Base-by-base conservation (phyloP, 2,329 filamentous ascomycete species). In the Macrophomina phaseolina region DNA sequence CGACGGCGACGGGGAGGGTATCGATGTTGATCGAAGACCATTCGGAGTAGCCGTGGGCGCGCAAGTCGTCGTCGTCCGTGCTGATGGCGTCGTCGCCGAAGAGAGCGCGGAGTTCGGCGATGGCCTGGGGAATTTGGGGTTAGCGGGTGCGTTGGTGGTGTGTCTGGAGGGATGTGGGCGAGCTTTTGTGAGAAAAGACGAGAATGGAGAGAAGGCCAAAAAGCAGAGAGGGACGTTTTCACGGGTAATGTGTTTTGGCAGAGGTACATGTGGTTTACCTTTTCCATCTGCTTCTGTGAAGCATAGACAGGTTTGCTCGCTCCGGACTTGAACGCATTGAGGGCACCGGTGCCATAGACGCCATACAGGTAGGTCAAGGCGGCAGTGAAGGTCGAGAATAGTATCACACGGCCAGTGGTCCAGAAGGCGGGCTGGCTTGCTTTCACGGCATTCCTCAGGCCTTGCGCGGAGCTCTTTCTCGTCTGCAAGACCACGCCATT, bases 1-100 rank as follows among this genome's bases (percentile, higher is more conserved):
- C 86, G 8, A 92, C 83, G 0, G 89, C 89, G 5, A 90, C 84
- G 0, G 90, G 88, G 1, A 90, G 80, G 23, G 82, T 83, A 36
- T 87, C 82, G 34, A 87, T 86, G 72, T 92, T 91, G 71, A 89
- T 85, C 0, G 87, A 87, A 0, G 88, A 90, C 89, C 89, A 91
- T 73, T 91, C 89, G 0, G 89, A 91, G 75, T 87, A 88, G 14
- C 89, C 89, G 73, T 92, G 90, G 53, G 81, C 78, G 23, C 87
- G 84, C 2, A 91, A 78, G 52, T 89, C 88, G 49, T 89, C 87
- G 51, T 86, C 81, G 71, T 92, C 89, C 12, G 86, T 87, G 71
- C 83, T 89, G 58, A 92, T 85, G 1, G 83, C 77, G 63, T 89
- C 87, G 46, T 87, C 81, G 28, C 88, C 87, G 4, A 90, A 76